These are phyloP conservation scores for Mucor lusitanicus DNA, from an alignment of 371 early-diverging fungal genomes.

Conservation along the genomic window DNA sequence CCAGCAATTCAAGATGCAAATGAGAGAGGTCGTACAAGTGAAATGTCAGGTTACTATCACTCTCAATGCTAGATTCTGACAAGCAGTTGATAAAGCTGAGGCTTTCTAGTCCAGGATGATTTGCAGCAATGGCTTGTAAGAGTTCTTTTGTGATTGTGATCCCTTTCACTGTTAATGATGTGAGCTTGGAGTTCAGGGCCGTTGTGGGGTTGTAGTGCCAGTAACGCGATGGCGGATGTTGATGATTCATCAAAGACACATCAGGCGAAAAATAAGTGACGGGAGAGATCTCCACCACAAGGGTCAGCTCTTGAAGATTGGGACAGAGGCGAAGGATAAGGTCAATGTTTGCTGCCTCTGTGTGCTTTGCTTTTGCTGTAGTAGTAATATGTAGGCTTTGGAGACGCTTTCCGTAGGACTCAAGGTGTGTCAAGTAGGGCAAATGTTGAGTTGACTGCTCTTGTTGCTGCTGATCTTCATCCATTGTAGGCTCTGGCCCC, in stretches of 20 bases:
- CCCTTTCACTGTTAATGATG: not conserved
- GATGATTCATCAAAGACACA: not conserved
- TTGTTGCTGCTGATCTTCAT: not conserved
- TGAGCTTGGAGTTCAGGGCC: not conserved
- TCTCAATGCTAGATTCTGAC: not conserved
- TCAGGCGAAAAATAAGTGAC: not conserved
- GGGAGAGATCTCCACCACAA: not conserved
- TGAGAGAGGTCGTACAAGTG: not conserved
- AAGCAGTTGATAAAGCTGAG: not conserved
- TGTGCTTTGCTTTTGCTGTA: not conserved
- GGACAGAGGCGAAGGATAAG: not conserved
- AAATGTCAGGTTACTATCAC: not conserved
- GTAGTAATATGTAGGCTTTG: not conserved
- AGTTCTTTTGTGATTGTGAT: not conserved
- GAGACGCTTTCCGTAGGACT: not conserved
- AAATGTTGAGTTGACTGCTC: not conserved
- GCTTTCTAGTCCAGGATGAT: not conserved
- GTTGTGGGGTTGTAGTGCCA: not conserved
- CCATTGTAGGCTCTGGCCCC: not conserved
- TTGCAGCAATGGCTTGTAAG: not conserved
- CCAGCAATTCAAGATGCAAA: not conserved
- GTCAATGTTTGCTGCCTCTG: not conserved
- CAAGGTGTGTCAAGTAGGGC: not conserved
- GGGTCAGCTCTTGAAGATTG: not conserved
- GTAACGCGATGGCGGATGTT: not conserved